Evolutionary conservation across 2,329 filamentous ascomycete species (phyloP).

Genomic region (Colletotrichum aenigma): DNA sequence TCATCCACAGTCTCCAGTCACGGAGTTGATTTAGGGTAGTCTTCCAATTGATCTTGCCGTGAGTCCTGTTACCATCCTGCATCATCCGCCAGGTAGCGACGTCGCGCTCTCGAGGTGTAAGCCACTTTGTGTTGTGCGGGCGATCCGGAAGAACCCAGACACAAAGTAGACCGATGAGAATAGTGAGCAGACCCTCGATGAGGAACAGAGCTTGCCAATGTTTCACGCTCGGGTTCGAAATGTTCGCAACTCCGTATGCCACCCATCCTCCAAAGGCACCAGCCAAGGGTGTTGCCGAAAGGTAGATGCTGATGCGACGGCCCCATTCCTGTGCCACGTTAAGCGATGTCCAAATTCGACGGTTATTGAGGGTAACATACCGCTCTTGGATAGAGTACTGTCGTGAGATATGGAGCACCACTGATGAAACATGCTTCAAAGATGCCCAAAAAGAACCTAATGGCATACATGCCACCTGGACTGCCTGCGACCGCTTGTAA

Average conservation of each 20-base stretch:
- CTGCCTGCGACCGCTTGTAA: constrained; percentile 5
- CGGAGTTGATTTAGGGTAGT: constrained; percentile 23
- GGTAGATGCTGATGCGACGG: constrained; percentile 60
- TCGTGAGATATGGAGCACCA: constrained; percentile 53
- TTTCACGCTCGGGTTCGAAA: constrained; percentile 29
- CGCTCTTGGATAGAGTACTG: constrained; percentile 54
- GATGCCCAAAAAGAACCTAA: constrained; percentile 51
- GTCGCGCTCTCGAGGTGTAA: constrained; percentile 22
- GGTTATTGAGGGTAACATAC: constrained; percentile 26
- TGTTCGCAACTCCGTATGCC: constrained; percentile 41
- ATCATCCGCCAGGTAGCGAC: constrained; percentile 23
- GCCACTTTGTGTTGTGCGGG: constrained; percentile 21
- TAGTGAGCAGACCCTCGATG: constrained; percentile 37
- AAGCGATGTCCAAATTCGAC: rapidly evolving
- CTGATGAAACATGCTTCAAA: constrained; percentile 54
- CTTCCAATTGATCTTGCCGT: constrained; percentile 2
- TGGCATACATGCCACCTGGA: constrained; percentile 27
- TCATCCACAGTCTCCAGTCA: constrained; percentile 49
- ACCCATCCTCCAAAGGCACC: constrained; percentile 42
- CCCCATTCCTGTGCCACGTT: constrained; percentile 28
- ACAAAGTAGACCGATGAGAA: constrained; percentile 29
- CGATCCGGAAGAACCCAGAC: constrained; percentile 24
- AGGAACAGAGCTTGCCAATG: constrained; percentile 34
- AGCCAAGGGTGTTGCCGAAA: constrained; percentile 58
- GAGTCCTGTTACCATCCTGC: constrained; percentile 20